phyloP scores from a whole-genome alignment of 2,329 filamentous ascomycete genomes.

The Fusarium guadeloupense region DNA sequence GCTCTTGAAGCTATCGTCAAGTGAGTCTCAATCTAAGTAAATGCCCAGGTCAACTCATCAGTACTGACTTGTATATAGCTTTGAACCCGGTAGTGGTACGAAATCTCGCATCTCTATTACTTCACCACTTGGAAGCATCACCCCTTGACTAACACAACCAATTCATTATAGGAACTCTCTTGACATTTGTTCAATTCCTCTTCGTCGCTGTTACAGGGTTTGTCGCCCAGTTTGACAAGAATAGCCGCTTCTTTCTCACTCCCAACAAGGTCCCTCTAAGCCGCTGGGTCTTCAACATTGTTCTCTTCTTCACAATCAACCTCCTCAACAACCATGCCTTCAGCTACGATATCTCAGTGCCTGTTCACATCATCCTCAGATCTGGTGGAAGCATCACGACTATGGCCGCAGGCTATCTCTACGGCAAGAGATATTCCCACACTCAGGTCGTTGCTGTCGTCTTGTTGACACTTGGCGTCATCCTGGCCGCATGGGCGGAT shows the following conservation, averaged over 20 bases:
- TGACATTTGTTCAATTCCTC: constrained; percentile 89
- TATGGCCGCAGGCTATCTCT: constrained; percentile 87
- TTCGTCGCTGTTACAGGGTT: constrained; percentile 84
- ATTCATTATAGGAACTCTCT: constrained; percentile 71
- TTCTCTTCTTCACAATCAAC: constrained; percentile 92
- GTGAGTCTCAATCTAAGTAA: constrained; percentile 59
- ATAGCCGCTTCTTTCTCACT: constrained; percentile 75
- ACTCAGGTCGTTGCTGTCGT: constrained; percentile 84
- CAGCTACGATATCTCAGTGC: constrained; percentile 94
- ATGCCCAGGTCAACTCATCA: background rate
- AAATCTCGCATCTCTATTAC: background rate
- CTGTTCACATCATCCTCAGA: constrained; percentile 94
- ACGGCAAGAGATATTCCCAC: constrained; percentile 83
- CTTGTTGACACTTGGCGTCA: constrained; percentile 85
- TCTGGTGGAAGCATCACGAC: constrained; percentile 97
- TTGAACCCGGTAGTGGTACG: constrained; percentile 83
- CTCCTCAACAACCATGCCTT: constrained; percentile 98
- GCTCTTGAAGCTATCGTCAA: constrained; percentile 94
- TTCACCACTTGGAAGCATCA: background rate
- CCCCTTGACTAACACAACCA: constrained; percentile 25
- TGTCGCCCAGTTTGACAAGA: constrained; percentile 75
- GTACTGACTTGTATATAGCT: constrained; percentile 57
- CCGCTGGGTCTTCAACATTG: constrained; percentile 88
- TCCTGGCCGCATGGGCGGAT: constrained; percentile 90
- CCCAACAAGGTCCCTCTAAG: constrained; percentile 82